These are phyloP conservation scores for Puccinia triticina DNA, from an alignment of 1,284 basidiomycete genomes.

Conservation along the genomic window DNA sequence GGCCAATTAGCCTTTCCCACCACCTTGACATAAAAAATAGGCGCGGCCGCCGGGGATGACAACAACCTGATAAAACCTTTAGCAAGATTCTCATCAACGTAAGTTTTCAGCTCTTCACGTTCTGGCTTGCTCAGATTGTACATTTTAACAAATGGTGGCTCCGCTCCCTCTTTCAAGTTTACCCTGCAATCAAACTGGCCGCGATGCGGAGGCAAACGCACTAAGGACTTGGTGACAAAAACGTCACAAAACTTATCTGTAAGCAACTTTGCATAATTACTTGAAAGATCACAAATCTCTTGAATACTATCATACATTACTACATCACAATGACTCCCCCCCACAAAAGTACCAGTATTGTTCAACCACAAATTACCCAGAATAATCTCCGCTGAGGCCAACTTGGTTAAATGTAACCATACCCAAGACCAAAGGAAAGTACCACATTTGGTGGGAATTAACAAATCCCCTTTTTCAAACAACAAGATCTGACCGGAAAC, in stretches of 20 bases:
- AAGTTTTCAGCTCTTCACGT: not conserved
- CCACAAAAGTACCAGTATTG: not conserved
- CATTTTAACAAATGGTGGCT: not conserved
- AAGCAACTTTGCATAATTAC: not conserved
- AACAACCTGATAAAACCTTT: too few species aligned
- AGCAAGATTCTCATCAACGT: too few species aligned
- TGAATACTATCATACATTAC: not conserved
- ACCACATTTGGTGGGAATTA: not conserved
- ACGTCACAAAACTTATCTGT: too few species aligned
- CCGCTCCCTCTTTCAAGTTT: too few species aligned
- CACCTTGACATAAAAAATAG: too few species aligned
- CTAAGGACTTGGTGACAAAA: not conserved
- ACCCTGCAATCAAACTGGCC: not conserved
- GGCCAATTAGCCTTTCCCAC: slow-evolving; percentile 3
- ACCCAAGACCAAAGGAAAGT: too few species aligned
- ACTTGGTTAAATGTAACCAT: not conserved
- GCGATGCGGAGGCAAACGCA: not conserved
- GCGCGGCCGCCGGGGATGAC: too few species aligned
- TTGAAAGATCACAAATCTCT: not conserved
- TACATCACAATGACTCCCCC: not conserved
- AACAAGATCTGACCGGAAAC: not conserved
- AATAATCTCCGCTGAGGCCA: not conserved
- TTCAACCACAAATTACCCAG: slow-evolving; percentile 18
- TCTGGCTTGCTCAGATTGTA: slow-evolving; percentile 9
- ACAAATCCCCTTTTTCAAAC: not conserved